phyloP scores from a whole-genome alignment of 2,329 filamentous ascomycete genomes.

The Pseudofabraea citricarpa region DNA sequence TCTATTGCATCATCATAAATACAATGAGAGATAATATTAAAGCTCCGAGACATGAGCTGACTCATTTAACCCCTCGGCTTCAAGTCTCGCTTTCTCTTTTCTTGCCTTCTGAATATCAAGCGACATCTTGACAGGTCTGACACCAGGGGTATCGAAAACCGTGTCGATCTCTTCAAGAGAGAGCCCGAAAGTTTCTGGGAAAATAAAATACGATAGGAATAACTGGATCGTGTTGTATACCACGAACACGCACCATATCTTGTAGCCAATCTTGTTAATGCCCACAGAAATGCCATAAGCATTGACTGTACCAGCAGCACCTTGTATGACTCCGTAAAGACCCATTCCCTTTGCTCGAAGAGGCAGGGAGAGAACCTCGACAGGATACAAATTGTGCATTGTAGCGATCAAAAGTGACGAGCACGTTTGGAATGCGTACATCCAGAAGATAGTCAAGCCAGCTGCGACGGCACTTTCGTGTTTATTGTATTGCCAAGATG shows the following conservation, averaged over 20 bases:
- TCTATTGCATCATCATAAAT: neutral
- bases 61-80: neutral
- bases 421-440: slow-evolving; percentile 43
- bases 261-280: slow-evolving; percentile 41
- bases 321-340: slow-evolving; percentile 22
- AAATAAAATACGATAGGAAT: slow-evolving; percentile 46
- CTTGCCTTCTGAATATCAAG: slow-evolving; percentile 35
- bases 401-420: slow-evolving; percentile 39
- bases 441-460: slow-evolving; percentile 39
- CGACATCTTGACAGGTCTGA: slow-evolving; percentile 38
- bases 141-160: slow-evolving; percentile 46
- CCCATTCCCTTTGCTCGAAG: slow-evolving; percentile 32
- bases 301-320: slow-evolving; percentile 23
- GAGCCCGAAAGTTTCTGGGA: slow-evolving; percentile 70
- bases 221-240: slow-evolving; percentile 43
- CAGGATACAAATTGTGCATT: slow-evolving; percentile 28
- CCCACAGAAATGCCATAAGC: slow-evolving; percentile 41
- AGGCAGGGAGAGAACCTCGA: slow-evolving; percentile 30
- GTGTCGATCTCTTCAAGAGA: slow-evolving; percentile 68
- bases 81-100: slow-evolving; percentile 24
- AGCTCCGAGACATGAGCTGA: neutral
- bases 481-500: slow-evolving; percentile 39
- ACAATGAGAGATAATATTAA: neutral
- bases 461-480: slow-evolving; percentile 29
- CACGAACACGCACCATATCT: slow-evolving; percentile 47